These are phyloP conservation scores for Cladophialophora carrionii DNA, from an alignment of 2,329 filamentous ascomycete species.

Conservation along the genomic window DNA sequence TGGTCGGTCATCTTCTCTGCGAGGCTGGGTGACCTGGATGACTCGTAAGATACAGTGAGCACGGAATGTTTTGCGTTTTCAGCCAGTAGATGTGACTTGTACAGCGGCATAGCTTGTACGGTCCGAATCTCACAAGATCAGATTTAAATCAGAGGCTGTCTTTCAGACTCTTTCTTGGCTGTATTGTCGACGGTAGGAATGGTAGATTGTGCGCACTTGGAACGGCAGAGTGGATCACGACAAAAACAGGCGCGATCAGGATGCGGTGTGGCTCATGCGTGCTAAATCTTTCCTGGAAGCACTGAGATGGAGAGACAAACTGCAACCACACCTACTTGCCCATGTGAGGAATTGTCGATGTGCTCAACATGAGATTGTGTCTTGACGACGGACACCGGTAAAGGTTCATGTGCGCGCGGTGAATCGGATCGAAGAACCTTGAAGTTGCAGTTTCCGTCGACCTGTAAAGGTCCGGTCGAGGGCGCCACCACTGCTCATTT, in stretches of 20 bases:
- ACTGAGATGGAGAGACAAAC: neutral
- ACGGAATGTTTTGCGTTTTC: too few relatives aligned
- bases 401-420: neutral
- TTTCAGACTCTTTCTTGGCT: too few relatives aligned
- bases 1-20: too few relatives aligned
- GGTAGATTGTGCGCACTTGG: too few relatives aligned
- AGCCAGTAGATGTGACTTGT: too few relatives aligned
- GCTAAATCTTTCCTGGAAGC: neutral
- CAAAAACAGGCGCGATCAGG: too few relatives aligned
- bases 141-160: too few relatives aligned
- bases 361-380: neutral
- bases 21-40: too few relatives aligned
- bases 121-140: too few relatives aligned
- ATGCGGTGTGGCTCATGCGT: neutral
- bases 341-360: neutral
- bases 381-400: neutral
- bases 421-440: neutral
- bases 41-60: too few relatives aligned
- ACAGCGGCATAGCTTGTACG: neutral
- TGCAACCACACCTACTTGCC: neutral
- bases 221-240: too few relatives aligned
- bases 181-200: too few relatives aligned
- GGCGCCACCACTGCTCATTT: neutral
- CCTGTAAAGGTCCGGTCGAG: neutral
- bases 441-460: neutral